Base-by-base conservation (phyloP, 2,329 filamentous ascomycete genomes). In the Atkinsonella hypoxylon region DNA sequence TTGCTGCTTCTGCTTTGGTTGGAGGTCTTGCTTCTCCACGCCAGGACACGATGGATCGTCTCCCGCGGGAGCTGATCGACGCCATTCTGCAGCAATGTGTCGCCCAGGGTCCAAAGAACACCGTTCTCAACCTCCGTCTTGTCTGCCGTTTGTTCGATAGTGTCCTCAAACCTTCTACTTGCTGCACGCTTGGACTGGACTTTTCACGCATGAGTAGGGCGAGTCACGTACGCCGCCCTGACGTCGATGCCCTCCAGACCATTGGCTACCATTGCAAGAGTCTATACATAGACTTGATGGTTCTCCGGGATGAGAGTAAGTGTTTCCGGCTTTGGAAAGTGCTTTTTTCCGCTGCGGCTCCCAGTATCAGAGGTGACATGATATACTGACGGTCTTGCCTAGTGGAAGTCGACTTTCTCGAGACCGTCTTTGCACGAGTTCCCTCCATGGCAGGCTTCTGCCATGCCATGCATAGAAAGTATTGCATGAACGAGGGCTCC, bases 251-350 rank as follows among this genome's bases (percentile, higher is more conserved):
- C 7, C 59, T 77, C n/a, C 65, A 68, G 54, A 70, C 68, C 2
- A 66, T 75, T 47, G 74, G 71, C 2, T 65, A 67, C 31, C 63
- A 73, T n/a, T 75, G 72, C 64, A 70, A 70, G 55, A 70, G 72
- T 31, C 57, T 78, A 4, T 75, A 72, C 52, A 64, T 78, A 45
- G 75, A 78, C 57, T 61, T 78, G 59, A 76, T 75, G 71, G 67
- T 76, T 15, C 60, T 78, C 38, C 69, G 75, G 55, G 75, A 78
- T 57, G 72, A 76, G 49, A 58, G 75, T 76, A 62, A 55, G 69
- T 48, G 17, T 55, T 38, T 8, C 17, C 30, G 43, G 56, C 45
- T 26, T 26, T 5, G 6, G 26, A 4, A 4, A 26, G 1, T 26
- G 6, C 26, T 26, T 8, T 26, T 26, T 26, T 26, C 8, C 7